Percentiles rank a stretch among this genome's conserved stretches.
These are phyloP conservation scores for Euphorbia peplus DNA, from an alignment of 345 rosid species.

Conservation along the genomic window DNA sequence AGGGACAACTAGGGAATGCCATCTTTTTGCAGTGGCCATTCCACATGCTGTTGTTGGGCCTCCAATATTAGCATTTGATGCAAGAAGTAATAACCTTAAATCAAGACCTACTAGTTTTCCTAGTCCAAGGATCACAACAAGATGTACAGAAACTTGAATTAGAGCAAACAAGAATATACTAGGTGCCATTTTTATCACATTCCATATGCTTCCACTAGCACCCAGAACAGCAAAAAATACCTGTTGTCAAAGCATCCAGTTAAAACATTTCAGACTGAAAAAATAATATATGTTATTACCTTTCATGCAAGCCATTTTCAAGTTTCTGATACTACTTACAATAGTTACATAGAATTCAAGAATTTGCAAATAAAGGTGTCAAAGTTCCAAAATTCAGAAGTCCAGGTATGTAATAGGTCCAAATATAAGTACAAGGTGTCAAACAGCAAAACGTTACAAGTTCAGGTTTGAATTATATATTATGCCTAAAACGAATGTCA, in stretches of 20 bases:
- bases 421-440: too few species aligned
- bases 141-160: slow-evolving; percentile 64
- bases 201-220: slow-evolving; percentile 74
- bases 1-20: slow-evolving; percentile 68
- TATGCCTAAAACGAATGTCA: too few species aligned
- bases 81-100: slow-evolving; percentile 54
- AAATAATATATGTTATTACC: too few species aligned
- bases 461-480: too few species aligned
- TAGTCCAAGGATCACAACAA: slow-evolving; percentile 42
- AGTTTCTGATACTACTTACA: too few species aligned
- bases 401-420: too few species aligned
- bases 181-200: slow-evolving; percentile 67
- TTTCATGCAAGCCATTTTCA: too few species aligned
- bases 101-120: slow-evolving; percentile 57
- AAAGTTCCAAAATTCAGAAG: too few species aligned
- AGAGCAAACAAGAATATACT: slow-evolving; percentile 64
- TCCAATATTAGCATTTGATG: slow-evolving; percentile 79
- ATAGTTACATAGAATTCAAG: too few species aligned
- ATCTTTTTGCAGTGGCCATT: slow-evolving; percentile 84
- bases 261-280: too few species aligned
- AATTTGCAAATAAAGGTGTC: too few species aligned
- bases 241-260: slow-evolving; percentile 22
- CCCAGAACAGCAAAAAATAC: slow-evolving; percentile 72
- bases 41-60: slow-evolving; percentile 92
- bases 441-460: too few species aligned